Evolutionary conservation across 352 stramenopile species (phyloP), one percentile per base, ranked within the genome.

Genomic region (Phytopythium delawarense): DNA sequence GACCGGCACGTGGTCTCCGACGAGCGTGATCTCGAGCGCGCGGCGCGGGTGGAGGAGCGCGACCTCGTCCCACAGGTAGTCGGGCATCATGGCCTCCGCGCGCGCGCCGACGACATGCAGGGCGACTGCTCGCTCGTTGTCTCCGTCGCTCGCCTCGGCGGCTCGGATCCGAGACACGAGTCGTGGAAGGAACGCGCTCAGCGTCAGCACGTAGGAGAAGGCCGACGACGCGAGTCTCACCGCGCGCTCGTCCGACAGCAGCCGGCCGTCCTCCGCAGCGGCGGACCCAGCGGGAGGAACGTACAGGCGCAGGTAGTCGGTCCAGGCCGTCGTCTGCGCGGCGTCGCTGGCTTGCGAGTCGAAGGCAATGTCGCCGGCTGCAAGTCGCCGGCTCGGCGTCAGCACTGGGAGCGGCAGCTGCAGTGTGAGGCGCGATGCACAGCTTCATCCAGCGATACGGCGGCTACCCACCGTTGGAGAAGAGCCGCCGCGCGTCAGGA

Each of bases 71-170:
- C 84, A 92, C 20, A 92, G 59, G 65, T 87, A 79, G 13, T 65
- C 69, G 55, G 84, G 84, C 81, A 91, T 89, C 65, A 76, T 89
- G 2, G 84, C 84, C 68, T 92, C 84, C 6, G 84, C 84, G 0
- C 84, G 79, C 6, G 84, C 84, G 42, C 84, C 84, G 25, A 92
- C 61, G 21, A 92, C 71, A 61, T 88, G 79, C 4, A 92, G 51
- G 7, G 70, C 50, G 18, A 79, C 32, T 15, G 45, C 64, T 12
- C 64, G 28, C 23, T 32, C 25, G 21, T 25, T 59, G 20, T 25
- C 21, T 11, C 18, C 15, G 1, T 51, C 12, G 23, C 4, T 15
- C 4, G 45, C 8, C 2, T 34, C 34, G 46, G 5, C 20, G 16
- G 34, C 4, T 32, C 28, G 2, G 28, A 32, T 7, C 2, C 28